Conservation (phyloP, 371 early-diverging fungal species). For the Quaeritorhiza haematococci region DNA sequence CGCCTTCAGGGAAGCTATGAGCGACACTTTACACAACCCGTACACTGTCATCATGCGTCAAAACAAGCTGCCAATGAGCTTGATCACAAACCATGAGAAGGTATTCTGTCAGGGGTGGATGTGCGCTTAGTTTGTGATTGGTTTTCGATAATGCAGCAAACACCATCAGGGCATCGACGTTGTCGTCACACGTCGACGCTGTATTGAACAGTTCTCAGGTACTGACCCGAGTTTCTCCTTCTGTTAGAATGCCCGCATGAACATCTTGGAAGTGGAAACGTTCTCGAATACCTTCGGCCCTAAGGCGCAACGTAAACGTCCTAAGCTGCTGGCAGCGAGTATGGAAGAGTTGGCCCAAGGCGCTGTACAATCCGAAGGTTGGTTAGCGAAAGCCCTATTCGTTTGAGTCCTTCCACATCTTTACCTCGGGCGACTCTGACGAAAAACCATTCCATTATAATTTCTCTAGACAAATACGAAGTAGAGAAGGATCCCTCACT, state of each 20-base stretch:
- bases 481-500: constrained; percentile 69
- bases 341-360: constrained; percentile 79
- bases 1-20: constrained; percentile 86
- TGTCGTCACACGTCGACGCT: too few relatives aligned
- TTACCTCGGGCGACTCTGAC: neutral
- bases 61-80: constrained; percentile 96
- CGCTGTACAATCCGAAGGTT: constrained; percentile 60
- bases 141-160: too few relatives aligned
- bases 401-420: neutral
- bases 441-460: neutral
- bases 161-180: too few relatives aligned
- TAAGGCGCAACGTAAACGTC: constrained; percentile 92
- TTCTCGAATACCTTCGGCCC: constrained; percentile 89
- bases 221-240: neutral
- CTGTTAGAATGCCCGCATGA: constrained; percentile 59
- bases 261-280: constrained; percentile 88
- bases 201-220: too few relatives aligned
- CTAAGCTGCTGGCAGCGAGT: constrained; percentile 68
- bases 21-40: constrained; percentile 84
- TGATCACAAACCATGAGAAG: constrained; percentile 81
- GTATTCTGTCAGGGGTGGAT: constrained; percentile 21
- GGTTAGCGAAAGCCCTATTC: neutral
- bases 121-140: neutral
- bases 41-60: constrained; percentile 93
- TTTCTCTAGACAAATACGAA: constrained; percentile 60